These are phyloP conservation scores for Adansonia digitata DNA, from an alignment of 345 rosid genomes.

Conservation along the genomic window DNA sequence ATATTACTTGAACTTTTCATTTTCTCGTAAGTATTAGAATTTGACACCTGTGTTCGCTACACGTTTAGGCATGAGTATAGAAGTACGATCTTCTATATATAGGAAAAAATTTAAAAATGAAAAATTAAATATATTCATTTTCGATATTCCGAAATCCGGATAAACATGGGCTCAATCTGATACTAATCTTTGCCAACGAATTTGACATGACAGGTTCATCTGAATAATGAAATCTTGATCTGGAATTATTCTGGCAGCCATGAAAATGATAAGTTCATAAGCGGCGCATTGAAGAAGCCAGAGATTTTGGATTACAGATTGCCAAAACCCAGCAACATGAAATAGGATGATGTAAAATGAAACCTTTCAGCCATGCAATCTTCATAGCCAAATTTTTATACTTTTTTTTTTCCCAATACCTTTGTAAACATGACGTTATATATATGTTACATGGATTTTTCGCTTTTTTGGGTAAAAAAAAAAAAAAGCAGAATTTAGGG, in stretches of 20 bases:
- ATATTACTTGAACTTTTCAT: too few relatives aligned
- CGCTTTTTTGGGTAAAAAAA: too few relatives aligned
- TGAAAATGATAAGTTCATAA: background rate
- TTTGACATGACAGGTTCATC: background rate
- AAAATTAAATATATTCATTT: too few relatives aligned
- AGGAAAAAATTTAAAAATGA: too few relatives aligned
- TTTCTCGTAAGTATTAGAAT: too few relatives aligned
- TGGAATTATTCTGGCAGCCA: background rate
- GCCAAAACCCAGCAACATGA: background rate
- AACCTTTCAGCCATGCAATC: background rate
- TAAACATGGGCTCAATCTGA: background rate
- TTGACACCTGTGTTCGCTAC: too few relatives aligned
- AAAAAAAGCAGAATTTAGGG: too few relatives aligned
- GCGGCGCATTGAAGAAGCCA: background rate
- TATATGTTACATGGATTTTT: too few relatives aligned
- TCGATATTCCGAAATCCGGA: too few relatives aligned
- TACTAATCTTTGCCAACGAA: background rate
- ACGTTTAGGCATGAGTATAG: too few relatives aligned
- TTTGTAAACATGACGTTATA: background rate
- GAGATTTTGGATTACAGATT: background rate
- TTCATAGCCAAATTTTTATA: background rate
- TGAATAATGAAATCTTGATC: background rate
- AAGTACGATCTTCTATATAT: too few relatives aligned
- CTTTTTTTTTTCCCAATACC: background rate
- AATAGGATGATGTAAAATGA: background rate